Conservation (phyloP, 495 filamentous ascomycete genomes). For the Lasiosphaeria hispida region DNA sequence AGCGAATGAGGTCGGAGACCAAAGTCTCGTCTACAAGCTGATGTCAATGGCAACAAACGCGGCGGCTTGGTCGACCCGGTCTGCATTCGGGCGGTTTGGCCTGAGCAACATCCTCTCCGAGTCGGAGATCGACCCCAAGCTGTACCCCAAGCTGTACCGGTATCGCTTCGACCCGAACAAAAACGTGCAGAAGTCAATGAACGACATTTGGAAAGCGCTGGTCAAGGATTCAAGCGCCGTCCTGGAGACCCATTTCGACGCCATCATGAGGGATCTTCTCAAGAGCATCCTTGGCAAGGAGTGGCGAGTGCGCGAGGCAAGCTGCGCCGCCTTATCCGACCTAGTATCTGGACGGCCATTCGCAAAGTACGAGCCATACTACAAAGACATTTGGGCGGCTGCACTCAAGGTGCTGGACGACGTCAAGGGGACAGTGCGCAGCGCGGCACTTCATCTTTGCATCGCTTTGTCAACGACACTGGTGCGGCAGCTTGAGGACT, state of each 20-base stretch:
- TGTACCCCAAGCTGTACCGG: slow-evolving; percentile 90
- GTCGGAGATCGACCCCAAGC: slow-evolving; percentile 83
- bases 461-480: slow-evolving; percentile 77
- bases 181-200: slow-evolving; percentile 91
- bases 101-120: slow-evolving; percentile 88
- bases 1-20: slow-evolving; percentile 90
- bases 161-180: slow-evolving; percentile 94
- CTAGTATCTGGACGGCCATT: slow-evolving; percentile 72
- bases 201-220: slow-evolving; percentile 91
- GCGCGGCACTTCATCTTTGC: slow-evolving; percentile 76
- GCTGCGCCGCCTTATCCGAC: slow-evolving; percentile 86
- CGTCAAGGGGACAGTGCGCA: slow-evolving; percentile 85
- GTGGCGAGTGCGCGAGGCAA: slow-evolving; percentile 89
- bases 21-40: slow-evolving; percentile 91
- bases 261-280: slow-evolving; percentile 81
- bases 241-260: slow-evolving; percentile 73
- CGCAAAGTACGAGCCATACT: slow-evolving; percentile 76
- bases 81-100: slow-evolving; percentile 91
- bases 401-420: slow-evolving; percentile 89
- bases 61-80: slow-evolving; percentile 90
- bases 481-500: slow-evolving; percentile 80
- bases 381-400: slow-evolving; percentile 77
- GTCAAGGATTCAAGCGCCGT: slow-evolving; percentile 78
- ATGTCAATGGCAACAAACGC: slow-evolving; percentile 95
- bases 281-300: slow-evolving; percentile 83